Evolutionary conservation across 345 rosid genomes (phyloP).

Genomic region (Camelina neglecta): DNA sequence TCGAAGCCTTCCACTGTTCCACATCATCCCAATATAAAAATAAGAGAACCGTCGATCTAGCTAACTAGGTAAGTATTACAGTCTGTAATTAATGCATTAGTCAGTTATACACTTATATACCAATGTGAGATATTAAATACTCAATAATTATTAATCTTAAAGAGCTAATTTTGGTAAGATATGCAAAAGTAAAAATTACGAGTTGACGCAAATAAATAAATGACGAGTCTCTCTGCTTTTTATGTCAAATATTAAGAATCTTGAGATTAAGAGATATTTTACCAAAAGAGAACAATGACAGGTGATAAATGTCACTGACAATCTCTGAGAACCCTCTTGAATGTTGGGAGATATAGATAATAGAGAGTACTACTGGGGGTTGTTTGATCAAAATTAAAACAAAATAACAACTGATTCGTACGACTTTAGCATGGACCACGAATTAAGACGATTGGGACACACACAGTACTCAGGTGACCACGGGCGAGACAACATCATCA

Average conservation of each 20-base stretch:
- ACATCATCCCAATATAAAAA: too few species aligned
- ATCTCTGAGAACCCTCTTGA: background rate
- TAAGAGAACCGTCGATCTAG: too few species aligned
- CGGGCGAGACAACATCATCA: background rate
- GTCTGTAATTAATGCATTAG: too few species aligned
- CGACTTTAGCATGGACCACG: background rate
- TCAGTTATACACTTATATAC: too few species aligned
- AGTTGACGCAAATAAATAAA: too few species aligned
- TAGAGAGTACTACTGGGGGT: background rate
- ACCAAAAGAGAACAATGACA: background rate
- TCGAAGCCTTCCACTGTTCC: too few species aligned
- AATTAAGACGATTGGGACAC: background rate
- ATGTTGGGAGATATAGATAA: background rate
- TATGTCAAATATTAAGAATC: background rate
- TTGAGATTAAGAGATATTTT: background rate
- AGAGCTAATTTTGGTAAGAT: background rate
- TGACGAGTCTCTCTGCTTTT: background rate
- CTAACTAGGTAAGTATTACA: too few species aligned
- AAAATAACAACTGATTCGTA: background rate
- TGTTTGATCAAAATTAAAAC: background rate
- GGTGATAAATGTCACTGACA: slow-evolving; percentile 1
- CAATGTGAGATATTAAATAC: background rate
- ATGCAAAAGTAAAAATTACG: background rate
- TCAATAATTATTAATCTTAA: background rate
- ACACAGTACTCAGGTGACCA: background rate